Conservation (phyloP, 257 asterid species). For the Solanum piurae region DNA sequence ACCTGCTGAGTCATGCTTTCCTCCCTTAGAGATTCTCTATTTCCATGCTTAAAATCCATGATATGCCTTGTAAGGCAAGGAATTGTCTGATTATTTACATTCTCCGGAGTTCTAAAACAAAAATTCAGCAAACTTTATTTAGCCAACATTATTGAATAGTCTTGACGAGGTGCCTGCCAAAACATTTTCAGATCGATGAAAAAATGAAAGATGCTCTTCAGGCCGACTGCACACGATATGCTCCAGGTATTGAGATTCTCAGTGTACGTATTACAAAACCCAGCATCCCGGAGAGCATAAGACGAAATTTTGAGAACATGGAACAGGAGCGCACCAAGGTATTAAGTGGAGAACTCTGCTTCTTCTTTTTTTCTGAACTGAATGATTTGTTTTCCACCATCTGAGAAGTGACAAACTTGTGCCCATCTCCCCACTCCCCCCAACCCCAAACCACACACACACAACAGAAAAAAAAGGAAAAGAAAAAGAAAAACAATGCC, state of each 20-base stretch:
- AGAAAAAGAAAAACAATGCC: too few relatives aligned
- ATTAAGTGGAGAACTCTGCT: neutral
- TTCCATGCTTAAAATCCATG: neutral
- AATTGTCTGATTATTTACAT: neutral
- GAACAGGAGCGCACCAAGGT: slow-evolving; percentile 99
- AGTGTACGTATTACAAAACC: slow-evolving; percentile 98
- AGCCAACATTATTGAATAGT: neutral
- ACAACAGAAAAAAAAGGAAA: too few relatives aligned
- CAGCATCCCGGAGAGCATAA: slow-evolving; percentile 72
- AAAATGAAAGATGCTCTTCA: slow-evolving; percentile 99
- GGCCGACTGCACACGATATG: slow-evolving; percentile 95
- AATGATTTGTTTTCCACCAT: neutral
- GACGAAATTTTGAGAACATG: slow-evolving; percentile 84
- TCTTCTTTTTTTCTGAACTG: neutral
- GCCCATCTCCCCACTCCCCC: too few relatives aligned
- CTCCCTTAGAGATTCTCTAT: neutral
- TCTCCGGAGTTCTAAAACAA: neutral
- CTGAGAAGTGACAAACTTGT: neutral
- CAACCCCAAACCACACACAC: too few relatives aligned
- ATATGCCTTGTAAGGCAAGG: neutral
- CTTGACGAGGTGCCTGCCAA: neutral
- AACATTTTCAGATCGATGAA: slow-evolving; percentile 71
- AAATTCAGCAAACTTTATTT: neutral
- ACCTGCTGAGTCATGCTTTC: neutral
- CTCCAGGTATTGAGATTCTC: slow-evolving; percentile 94